Percentiles rank a stretch among this genome's conserved stretches.
phyloP scores from a whole-genome alignment of 768 basidiomycete species.

The Mycena polygramma region DNA sequence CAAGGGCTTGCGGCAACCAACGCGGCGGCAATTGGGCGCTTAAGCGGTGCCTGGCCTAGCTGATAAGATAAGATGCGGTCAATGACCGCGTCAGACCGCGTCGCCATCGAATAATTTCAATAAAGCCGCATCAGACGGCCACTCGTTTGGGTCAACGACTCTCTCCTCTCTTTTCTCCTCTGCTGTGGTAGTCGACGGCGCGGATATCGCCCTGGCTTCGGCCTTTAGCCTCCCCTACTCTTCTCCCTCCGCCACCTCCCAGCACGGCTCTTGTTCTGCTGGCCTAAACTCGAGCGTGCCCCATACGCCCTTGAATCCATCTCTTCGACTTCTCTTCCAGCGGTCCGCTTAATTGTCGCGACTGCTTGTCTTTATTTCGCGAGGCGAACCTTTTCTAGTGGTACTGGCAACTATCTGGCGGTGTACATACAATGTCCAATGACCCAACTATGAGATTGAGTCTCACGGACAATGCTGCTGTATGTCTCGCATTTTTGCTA shows the following conservation, averaged over 20 bases:
- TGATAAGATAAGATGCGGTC: slow-evolving; percentile 3
- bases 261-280: slow-evolving; percentile 32
- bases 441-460: slow-evolving; percentile 23
- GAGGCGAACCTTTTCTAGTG: slow-evolving; percentile 31
- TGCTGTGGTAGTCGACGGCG: slow-evolving; percentile 13
- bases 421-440: slow-evolving; percentile 32
- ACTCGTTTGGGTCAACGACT: neutral
- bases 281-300: slow-evolving; percentile 31
- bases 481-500: neutral
- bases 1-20: no score
- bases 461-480: slow-evolving; percentile 31
- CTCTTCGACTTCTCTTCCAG: slow-evolving; percentile 14
- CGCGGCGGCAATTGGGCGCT: no score
- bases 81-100: neutral
- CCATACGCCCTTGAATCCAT: neutral
- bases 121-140: slow-evolving; percentile 4
- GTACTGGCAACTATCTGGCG: slow-evolving; percentile 34
- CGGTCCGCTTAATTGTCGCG: slow-evolving; percentile 40
- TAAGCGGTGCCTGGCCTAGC: neutral
- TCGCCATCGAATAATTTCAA: slow-evolving; percentile 3
- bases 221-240: neutral
- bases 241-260: slow-evolving; percentile 2
- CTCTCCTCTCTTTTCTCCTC: neutral
- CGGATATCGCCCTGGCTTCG: slow-evolving; percentile 25
- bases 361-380: slow-evolving; percentile 32